phyloP scores from a whole-genome alignment of 805 yeast genomes.

The Candida ponderosae region DNA sequence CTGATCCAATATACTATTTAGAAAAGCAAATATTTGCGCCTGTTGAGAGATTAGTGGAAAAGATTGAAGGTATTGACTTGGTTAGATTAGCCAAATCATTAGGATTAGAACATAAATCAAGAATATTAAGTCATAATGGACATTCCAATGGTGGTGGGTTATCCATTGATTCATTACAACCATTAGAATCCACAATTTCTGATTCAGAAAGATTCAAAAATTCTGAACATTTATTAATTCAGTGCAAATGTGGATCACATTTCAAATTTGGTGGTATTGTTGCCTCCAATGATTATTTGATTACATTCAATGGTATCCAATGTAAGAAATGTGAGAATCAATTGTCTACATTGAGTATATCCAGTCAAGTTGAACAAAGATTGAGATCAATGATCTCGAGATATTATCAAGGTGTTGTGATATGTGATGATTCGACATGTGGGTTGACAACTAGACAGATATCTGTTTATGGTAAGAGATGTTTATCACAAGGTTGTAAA shows the following conservation, averaged over 20 bases:
- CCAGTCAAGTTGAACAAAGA: slow-evolving; percentile 67
- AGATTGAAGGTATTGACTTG: slow-evolving; percentile 81
- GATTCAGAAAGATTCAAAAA: slow-evolving; percentile 79
- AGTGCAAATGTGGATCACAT: slow-evolving; percentile 52
- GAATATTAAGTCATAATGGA: slow-evolving; percentile 20
- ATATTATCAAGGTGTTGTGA: slow-evolving; percentile 83
- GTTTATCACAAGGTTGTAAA: slow-evolving; percentile 53
- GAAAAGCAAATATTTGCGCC: slow-evolving; percentile 90
- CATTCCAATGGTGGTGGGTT: slow-evolving; percentile 17
- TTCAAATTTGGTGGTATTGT: slow-evolving; percentile 74
- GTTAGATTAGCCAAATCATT: slow-evolving; percentile 68
- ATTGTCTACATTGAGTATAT: slow-evolving; percentile 46
- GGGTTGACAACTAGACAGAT: slow-evolving; percentile 75
- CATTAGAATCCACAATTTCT: slow-evolving; percentile 72
- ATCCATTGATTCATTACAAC: slow-evolving; percentile 42
- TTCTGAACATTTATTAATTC: slow-evolving; percentile 44
- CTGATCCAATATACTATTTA: slow-evolving; percentile 74
- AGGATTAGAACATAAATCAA: slow-evolving; percentile 62
- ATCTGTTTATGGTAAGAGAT: slow-evolving; percentile 82
- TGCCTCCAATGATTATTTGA: slow-evolving; percentile 49
- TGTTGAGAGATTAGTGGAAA: slow-evolving; percentile 76
- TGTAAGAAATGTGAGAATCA: slow-evolving; percentile 55
- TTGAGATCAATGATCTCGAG: slow-evolving; percentile 62
- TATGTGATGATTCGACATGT: slow-evolving; percentile 82
- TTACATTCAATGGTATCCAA: slow-evolving; percentile 61